Evolutionary conservation across 805 yeast species (phyloP).

Genomic region (Candida chauliodis): DNA sequence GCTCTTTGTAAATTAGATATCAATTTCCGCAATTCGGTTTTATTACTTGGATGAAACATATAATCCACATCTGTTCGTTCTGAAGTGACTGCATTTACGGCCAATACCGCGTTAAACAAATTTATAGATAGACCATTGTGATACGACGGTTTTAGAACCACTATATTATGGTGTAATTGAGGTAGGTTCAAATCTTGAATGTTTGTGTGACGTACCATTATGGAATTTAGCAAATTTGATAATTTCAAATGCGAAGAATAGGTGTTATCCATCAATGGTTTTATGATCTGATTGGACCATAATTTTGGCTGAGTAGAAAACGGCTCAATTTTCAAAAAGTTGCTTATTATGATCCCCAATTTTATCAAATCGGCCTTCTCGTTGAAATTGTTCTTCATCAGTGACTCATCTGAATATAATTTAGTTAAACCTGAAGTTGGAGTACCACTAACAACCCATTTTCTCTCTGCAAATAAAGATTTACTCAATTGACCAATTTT

Average conservation of each 20-base stretch:
- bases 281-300: constrained; percentile 46
- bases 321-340: constrained; percentile 58
- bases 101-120: constrained; percentile 62
- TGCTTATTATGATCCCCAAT: constrained; percentile 49
- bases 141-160: constrained; percentile 57
- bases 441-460: constrained; percentile 76
- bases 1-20: constrained; percentile 62
- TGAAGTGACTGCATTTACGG: constrained; percentile 71
- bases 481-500: constrained; percentile 48
- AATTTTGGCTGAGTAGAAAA: constrained; percentile 45
- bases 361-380: constrained; percentile 51
- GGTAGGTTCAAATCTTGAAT: constrained; percentile 58
- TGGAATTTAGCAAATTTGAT: constrained; percentile 37
- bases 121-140: constrained; percentile 61
- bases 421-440: constrained; percentile 70
- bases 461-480: constrained; percentile 51
- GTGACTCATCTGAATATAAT: constrained; percentile 45
- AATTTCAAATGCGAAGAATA: constrained; percentile 43
- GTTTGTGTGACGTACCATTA: constrained; percentile 56
- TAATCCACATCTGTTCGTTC: constrained; percentile 65
- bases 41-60: constrained; percentile 64
- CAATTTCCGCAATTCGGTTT: constrained; percentile 50
- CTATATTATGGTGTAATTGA: constrained; percentile 53
- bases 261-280: constrained; percentile 42
- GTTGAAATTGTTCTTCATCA: constrained; percentile 48